Conservation (phyloP, 2,329 filamentous ascomycete genomes). For the Macrophomina pseudophaseolina region DNA sequence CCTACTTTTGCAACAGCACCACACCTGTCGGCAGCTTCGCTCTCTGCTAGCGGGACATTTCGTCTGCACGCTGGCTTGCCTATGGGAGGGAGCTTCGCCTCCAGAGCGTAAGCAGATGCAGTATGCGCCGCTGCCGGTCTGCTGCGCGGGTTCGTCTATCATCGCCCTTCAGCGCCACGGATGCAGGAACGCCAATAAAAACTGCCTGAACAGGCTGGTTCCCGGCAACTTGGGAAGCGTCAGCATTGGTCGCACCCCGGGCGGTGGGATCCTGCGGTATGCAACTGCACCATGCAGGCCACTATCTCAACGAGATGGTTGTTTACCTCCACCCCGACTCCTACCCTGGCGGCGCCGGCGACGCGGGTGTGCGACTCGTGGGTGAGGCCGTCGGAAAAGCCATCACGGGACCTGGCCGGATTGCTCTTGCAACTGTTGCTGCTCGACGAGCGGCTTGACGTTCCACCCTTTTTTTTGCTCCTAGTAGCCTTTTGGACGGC, state of each 20-base stretch:
- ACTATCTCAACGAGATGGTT: constrained; percentile 19
- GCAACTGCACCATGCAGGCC: constrained; percentile 19
- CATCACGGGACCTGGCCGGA: constrained; percentile 11
- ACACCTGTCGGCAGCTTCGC: neutral
- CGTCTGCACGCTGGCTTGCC: neutral
- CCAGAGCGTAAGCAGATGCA: neutral
- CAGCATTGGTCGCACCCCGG: constrained; percentile 23
- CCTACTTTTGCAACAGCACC: constrained; percentile 3
- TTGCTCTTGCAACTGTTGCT: neutral
- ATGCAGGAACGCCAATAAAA: constrained; percentile 28
- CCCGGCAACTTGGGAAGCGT: constrained; percentile 19
- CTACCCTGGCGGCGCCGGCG: constrained; percentile 16
- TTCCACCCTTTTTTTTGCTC: neutral
- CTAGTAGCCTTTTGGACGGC: constrained; percentile 1
- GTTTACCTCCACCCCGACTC: constrained; percentile 12
- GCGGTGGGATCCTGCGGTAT: constrained; percentile 21
- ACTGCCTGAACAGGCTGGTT: constrained; percentile 25
- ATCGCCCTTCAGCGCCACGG: constrained; percentile 23
- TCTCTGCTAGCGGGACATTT: neutral
- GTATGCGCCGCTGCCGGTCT: constrained; percentile 3
- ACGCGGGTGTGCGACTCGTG: constrained; percentile 6
- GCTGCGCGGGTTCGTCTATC: constrained; percentile 16
- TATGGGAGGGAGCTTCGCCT: neutral
- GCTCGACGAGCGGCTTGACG: neutral
- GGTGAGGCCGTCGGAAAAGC: constrained; percentile 5